These are phyloP conservation scores for Myrica gale DNA, from an alignment of 306 rosid species.

Conservation along the genomic window DNA sequence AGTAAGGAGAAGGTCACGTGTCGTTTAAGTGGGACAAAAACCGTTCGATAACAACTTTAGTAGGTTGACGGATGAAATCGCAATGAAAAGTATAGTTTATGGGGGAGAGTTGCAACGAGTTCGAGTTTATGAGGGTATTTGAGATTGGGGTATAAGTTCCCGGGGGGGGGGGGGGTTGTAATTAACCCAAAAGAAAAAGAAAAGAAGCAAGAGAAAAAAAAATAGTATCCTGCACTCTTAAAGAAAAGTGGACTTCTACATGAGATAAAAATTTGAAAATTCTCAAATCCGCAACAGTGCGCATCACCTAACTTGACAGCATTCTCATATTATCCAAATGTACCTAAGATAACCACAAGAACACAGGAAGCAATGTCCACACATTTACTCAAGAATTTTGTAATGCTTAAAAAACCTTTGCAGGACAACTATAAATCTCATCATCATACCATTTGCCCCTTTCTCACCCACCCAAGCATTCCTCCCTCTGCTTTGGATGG, in stretches of 20 bases:
- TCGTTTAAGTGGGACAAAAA: too few relatives aligned
- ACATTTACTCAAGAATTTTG: conserved; percentile 10
- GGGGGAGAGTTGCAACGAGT: too few relatives aligned
- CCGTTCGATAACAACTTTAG: too few relatives aligned
- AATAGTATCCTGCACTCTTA: neutral
- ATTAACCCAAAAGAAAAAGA: neutral
- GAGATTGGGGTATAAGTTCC: too few relatives aligned
- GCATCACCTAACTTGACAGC: neutral
- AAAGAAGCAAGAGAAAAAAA: too few relatives aligned
- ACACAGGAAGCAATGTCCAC: conserved; percentile 11
- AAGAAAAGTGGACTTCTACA: neutral
- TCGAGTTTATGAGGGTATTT: too few relatives aligned
- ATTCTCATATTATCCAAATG: neutral
- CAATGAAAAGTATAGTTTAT: too few relatives aligned
- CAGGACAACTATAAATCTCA: conserved; percentile 14
- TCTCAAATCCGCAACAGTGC: neutral
- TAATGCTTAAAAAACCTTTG: conserved; percentile 7
- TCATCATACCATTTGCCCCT: conserved; percentile 81
- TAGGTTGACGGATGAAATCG: too few relatives aligned
- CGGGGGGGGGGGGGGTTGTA: too few relatives aligned
- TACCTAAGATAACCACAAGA: conserved; percentile 6
- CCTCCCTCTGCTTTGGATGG: conserved; percentile 94
- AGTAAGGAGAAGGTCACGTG: too few relatives aligned
- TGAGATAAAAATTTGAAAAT: neutral
- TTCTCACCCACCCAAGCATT: conserved; percentile 96